Evolutionary conservation across 345 rosid genomes (phyloP).

Genomic region (Ceriops tagal): DNA sequence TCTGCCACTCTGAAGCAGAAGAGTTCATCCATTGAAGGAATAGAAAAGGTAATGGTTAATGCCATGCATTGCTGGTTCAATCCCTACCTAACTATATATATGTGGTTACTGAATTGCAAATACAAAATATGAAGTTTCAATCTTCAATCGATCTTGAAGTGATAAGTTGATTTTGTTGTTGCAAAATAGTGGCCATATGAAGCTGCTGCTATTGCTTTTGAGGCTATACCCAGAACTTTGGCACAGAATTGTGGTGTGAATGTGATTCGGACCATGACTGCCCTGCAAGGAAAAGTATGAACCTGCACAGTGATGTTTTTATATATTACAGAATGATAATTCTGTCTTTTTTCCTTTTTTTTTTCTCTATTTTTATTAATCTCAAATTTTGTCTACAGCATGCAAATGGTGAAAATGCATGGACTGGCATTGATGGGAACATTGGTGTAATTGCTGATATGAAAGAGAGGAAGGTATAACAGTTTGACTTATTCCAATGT

Average conservation of each 20-base stretch:
- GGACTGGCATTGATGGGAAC: conserved; percentile 92
- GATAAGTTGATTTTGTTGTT: conserved; percentile 10
- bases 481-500: background rate
- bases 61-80: background rate
- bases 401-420: conserved; percentile 96
- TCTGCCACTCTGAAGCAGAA: conserved; percentile 90
- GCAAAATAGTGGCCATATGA: conserved; percentile 87
- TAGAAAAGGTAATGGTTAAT: conserved; percentile 60
- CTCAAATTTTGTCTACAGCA: conserved; percentile 43
- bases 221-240: conserved; percentile 88
- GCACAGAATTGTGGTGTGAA: conserved; percentile 83
- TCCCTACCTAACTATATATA: background rate
- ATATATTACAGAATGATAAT: background rate
- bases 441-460: conserved; percentile 85
- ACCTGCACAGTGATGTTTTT: background rate
- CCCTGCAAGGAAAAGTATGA: conserved; percentile 82
- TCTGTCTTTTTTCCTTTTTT: background rate
- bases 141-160: background rate
- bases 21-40: conserved; percentile 87
- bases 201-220: conserved; percentile 96
- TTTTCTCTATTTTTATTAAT: background rate
- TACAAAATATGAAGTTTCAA: background rate
- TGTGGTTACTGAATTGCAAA: background rate
- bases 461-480: conserved; percentile 78
- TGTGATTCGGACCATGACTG: conserved; percentile 77